Conservation (phyloP, 2,329 filamentous ascomycete genomes). For the Nothomitra cinnamomea region DNA sequence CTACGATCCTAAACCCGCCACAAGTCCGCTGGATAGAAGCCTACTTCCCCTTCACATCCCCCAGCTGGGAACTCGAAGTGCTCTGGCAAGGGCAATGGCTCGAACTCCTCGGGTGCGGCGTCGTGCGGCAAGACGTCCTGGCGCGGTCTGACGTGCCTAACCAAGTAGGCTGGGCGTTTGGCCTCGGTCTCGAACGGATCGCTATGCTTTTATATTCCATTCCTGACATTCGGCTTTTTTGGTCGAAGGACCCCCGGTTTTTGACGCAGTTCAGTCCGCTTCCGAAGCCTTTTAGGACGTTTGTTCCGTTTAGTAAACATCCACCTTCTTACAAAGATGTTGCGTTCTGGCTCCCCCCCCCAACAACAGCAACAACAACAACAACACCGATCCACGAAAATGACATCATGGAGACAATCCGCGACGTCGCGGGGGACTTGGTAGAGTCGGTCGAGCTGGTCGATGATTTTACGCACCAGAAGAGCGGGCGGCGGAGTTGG, state of each 20-base stretch:
- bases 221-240: slow-evolving; percentile 91
- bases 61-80: slow-evolving; percentile 91
- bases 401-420: slow-evolving; percentile 90
- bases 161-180: slow-evolving; percentile 87
- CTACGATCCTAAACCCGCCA: slow-evolving; percentile 45
- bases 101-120: slow-evolving; percentile 83
- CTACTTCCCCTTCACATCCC: slow-evolving; percentile 93
- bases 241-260: slow-evolving; percentile 75
- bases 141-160: slow-evolving; percentile 52
- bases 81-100: slow-evolving; percentile 93
- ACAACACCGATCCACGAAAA: slow-evolving; percentile 58
- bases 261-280: slow-evolving; percentile 53
- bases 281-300: slow-evolving; percentile 35
- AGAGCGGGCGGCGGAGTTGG: slow-evolving; percentile 64
- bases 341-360: slow-evolving; percentile 65
- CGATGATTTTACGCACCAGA: slow-evolving; percentile 80
- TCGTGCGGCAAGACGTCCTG: slow-evolving; percentile 70
- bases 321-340: slow-evolving; percentile 84
- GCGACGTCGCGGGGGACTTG: slow-evolving; percentile 61
- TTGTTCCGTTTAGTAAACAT: slow-evolving; percentile 79
- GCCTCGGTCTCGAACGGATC: slow-evolving; percentile 81
- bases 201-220: slow-evolving; percentile 96
- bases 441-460: slow-evolving; percentile 77
- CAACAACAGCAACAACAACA: slow-evolving; percentile 7
- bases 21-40: slow-evolving; percentile 89